These are phyloP conservation scores for Colletotrichum acutatum DNA, from an alignment of 2,329 filamentous ascomycete species.

Conservation along the genomic window DNA sequence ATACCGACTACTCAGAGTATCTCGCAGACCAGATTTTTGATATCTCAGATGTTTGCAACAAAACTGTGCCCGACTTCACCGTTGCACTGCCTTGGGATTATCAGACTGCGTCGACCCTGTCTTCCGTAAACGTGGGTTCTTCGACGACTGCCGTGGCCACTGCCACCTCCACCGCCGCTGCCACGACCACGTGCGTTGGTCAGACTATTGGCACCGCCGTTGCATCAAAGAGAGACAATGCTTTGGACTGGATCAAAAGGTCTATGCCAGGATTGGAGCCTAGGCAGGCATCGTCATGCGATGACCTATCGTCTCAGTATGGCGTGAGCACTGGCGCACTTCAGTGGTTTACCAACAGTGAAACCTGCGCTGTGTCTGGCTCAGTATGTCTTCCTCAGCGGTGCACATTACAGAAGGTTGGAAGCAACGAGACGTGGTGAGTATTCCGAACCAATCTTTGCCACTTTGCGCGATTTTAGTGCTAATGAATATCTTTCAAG, in stretches of 20 bases:
- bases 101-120: not conserved
- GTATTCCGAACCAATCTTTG: not conserved
- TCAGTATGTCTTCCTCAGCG: not conserved
- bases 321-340: not conserved
- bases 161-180: not conserved
- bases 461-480: no score
- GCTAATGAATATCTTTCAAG: not conserved
- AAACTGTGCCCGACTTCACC: not conserved
- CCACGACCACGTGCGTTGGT: not conserved
- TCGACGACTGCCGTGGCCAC: not conserved
- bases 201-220: not conserved
- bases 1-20: not conserved
- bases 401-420: not conserved
- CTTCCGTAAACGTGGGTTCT: not conserved
- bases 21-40: not conserved
- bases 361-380: not conserved
- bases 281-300: not conserved
- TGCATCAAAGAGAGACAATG: not conserved
- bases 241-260: not conserved
- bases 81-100: not conserved
- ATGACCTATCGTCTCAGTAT: not conserved
- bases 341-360: not conserved
- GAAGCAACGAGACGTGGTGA: not conserved
- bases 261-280: not conserved
- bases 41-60: not conserved